Conservation (phyloP, 495 filamentous ascomycete genomes). For the Podospora sp. region DNA sequence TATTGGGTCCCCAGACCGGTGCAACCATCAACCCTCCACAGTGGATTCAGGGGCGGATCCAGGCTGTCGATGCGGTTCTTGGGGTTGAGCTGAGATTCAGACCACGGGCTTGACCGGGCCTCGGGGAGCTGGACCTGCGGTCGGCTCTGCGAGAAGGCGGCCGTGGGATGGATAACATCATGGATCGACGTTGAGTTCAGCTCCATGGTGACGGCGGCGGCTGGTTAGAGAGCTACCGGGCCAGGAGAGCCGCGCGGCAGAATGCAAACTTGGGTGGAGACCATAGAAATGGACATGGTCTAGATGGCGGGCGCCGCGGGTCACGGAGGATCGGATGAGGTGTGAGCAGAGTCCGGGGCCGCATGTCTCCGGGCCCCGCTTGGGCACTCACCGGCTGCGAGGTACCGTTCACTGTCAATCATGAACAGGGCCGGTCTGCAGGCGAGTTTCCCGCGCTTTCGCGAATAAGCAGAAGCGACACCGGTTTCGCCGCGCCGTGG, state of each 20-base stretch:
- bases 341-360: not conserved
- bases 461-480: not conserved
- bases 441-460: slow-evolving; percentile 7
- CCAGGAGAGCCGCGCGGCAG: not conserved
- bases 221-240: not conserved
- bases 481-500: not conserved
- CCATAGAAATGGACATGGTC: not conserved
- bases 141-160: slow-evolving; percentile 40
- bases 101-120: slow-evolving; percentile 32
- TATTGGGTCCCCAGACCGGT: slow-evolving; percentile 53
- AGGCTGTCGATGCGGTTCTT: slow-evolving; percentile 57
- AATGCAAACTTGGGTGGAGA: not conserved
- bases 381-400: slow-evolving; percentile 26
- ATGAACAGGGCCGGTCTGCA: slow-evolving; percentile 1
- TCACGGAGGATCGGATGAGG: slow-evolving; percentile 3
- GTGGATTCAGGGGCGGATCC: slow-evolving; percentile 39
- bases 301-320: not conserved
- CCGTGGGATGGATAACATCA: slow-evolving; percentile 53
- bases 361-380: not conserved
- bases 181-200: slow-evolving; percentile 45
- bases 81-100: slow-evolving; percentile 48
- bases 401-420: slow-evolving; percentile 12
- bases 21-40: slow-evolving; percentile 55
- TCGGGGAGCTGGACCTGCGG: slow-evolving; percentile 2
- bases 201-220: slow-evolving; percentile 39